Conservation (phyloP, 306 rosid species). For the Astragalus glycyphyllos region DNA sequence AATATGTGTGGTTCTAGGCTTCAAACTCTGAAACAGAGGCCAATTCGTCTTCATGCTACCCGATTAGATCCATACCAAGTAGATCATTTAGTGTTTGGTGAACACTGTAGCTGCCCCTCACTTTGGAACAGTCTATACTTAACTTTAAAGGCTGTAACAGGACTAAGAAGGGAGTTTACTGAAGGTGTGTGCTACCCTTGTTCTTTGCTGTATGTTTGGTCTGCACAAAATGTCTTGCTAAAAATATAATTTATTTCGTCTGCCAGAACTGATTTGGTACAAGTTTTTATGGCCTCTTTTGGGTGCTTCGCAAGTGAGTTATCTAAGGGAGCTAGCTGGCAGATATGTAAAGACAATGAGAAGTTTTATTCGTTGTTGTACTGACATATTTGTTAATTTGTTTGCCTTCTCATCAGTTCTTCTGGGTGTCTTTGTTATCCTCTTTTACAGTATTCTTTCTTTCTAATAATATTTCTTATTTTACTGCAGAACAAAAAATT, state of each 20-base stretch:
- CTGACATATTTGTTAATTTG: neutral
- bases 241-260: neutral
- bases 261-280: neutral
- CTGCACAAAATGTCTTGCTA: neutral
- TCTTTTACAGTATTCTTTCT: neutral
- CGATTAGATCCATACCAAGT: neutral
- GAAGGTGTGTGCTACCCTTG: no score
- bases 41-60: slow-evolving; percentile 1
- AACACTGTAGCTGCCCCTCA: neutral
- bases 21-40: neutral
- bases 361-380: neutral
- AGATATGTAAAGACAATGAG: neutral
- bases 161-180: neutral
- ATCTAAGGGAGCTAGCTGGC: neutral
- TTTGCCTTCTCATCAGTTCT: neutral
- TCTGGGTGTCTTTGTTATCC: neutral
- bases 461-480: neutral
- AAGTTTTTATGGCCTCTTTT: neutral
- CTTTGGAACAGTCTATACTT: slow-evolving; percentile 1
- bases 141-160: slow-evolving; percentile 19
- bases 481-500: neutral
- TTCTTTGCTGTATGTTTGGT: neutral
- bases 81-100: neutral
- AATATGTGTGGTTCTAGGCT: neutral
- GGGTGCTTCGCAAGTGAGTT: neutral